Conservation (phyloP, 1,284 basidiomycete species). For the Apiotrichum gracile region DNA sequence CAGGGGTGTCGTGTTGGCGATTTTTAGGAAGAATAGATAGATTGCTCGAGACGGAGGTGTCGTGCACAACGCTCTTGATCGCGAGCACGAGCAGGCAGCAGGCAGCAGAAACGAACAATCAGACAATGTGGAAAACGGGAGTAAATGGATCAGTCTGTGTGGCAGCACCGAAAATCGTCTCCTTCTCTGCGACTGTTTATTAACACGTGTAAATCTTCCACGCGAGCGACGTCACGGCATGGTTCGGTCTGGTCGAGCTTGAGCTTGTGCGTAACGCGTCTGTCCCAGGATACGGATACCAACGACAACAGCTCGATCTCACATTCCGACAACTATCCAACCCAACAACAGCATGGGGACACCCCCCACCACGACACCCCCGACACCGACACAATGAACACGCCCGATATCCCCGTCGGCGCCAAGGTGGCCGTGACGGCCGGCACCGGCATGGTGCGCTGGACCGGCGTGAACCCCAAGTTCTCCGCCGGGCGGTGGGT, state of each 20-base stretch:
- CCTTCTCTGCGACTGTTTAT: too few relatives aligned
- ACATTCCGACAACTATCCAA: neutral
- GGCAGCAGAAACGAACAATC: neutral
- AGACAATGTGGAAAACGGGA: neutral
- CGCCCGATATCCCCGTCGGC: constrained; percentile 37
- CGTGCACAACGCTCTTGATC: neutral
- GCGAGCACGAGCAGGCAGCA: too few relatives aligned
- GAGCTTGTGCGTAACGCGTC: neutral
- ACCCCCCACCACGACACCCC: too few relatives aligned
- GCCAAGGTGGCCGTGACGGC: constrained; percentile 62
- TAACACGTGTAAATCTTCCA: constrained; percentile 2
- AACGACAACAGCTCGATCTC: neutral
- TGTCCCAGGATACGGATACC: neutral
- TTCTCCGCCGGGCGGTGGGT: constrained; percentile 92
- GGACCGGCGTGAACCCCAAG: constrained; percentile 69
- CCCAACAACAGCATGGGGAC: neutral
- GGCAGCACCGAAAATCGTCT: neutral
- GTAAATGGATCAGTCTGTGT: neutral
- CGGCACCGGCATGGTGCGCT: constrained; percentile 79
- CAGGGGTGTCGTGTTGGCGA: neutral
- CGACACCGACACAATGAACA: constrained; percentile 23
- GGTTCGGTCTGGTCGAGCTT: neutral
- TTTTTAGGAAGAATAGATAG: constrained; percentile 4
- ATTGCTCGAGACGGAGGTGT: neutral
- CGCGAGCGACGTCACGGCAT: neutral